Evolutionary conservation across 2,329 filamentous ascomycete genomes (phyloP).

Genomic region (Dothideomycetes sp.): DNA sequence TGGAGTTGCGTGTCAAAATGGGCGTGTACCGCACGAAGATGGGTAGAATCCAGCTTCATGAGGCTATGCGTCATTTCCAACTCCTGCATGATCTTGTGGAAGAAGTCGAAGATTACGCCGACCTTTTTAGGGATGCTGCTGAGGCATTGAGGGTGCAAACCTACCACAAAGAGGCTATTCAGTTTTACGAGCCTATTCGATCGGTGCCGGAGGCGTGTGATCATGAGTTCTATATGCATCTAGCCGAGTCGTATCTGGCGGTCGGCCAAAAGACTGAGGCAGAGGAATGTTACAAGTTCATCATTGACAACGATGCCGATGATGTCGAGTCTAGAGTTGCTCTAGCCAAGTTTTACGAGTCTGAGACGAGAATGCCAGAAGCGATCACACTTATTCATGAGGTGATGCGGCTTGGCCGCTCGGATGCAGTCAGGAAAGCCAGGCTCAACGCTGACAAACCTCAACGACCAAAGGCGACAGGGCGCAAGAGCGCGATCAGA

Average conservation of each 20-base stretch:
- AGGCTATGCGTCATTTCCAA: constrained; percentile 49
- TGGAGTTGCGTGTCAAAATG: constrained; percentile 75
- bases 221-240: constrained; percentile 37
- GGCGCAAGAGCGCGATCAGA: no score
- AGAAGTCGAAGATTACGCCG: constrained; percentile 55
- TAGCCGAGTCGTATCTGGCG: constrained; percentile 59
- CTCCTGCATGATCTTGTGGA: constrained; percentile 56
- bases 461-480: constrained; percentile 1
- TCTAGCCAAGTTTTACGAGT: constrained; percentile 74
- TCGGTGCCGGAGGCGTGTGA: constrained; percentile 33
- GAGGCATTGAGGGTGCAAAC: constrained; percentile 44
- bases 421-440: constrained; percentile 32
- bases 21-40: constrained; percentile 71
- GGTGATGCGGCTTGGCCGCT: constrained; percentile 51
- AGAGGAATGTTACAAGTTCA: constrained; percentile 64
- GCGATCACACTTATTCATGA: constrained; percentile 69
- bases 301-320: constrained; percentile 59
- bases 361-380: constrained; percentile 55
- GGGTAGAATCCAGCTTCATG: constrained; percentile 41
- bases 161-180: constrained; percentile 43
- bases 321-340: constrained; percentile 68
- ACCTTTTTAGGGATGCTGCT: constrained; percentile 66
- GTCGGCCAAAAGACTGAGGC: constrained; percentile 56
- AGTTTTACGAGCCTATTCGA: constrained; percentile 42
- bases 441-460: constrained; percentile 14